A percentile compares a stretch with the other conserved stretches of the same genome.
phyloP scores from a whole-genome alignment of 371 early-diverging fungal species.

The Mucor ambiguus region DNA sequence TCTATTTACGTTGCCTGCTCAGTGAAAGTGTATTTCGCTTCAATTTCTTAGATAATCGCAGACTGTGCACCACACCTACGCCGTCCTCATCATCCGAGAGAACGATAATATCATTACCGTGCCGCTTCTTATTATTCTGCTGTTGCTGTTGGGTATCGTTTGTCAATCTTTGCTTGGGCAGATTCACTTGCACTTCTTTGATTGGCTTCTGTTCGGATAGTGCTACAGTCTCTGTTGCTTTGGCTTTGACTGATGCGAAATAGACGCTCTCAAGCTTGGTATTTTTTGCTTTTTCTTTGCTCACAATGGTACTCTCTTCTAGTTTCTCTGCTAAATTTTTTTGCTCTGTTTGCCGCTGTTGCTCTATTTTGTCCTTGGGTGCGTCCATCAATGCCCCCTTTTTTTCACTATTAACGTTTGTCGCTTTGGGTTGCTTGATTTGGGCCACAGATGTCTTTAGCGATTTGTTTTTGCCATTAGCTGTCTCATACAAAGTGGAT shows the following conservation, averaged over 20 bases:
- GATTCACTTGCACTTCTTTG: background rate
- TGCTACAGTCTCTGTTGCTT: background rate
- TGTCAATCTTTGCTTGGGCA: background rate
- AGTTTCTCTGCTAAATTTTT: background rate
- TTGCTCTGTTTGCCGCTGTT: background rate
- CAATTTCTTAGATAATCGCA: slow-evolving; percentile 18
- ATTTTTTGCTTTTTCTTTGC: background rate
- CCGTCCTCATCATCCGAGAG: slow-evolving; percentile 20
- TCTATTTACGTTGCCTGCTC: background rate
- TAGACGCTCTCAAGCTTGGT: background rate
- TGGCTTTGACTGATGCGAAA: background rate
- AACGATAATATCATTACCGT: background rate
- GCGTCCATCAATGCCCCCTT: background rate
- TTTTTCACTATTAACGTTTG: background rate
- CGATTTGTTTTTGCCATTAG: background rate
- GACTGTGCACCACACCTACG: slow-evolving; percentile 1
- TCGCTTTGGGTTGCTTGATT: background rate
- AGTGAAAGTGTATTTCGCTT: slow-evolving; percentile 7
- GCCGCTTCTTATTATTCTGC: background rate
- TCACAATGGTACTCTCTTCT: background rate
- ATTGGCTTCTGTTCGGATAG: background rate
- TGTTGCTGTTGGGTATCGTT: background rate
- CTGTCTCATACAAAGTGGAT: no score
- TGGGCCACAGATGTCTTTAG: background rate
- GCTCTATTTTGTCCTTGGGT: background rate